Base-by-base conservation (phyloP, 352 stramenopile genomes). In the Peronospora tabacina region DNA sequence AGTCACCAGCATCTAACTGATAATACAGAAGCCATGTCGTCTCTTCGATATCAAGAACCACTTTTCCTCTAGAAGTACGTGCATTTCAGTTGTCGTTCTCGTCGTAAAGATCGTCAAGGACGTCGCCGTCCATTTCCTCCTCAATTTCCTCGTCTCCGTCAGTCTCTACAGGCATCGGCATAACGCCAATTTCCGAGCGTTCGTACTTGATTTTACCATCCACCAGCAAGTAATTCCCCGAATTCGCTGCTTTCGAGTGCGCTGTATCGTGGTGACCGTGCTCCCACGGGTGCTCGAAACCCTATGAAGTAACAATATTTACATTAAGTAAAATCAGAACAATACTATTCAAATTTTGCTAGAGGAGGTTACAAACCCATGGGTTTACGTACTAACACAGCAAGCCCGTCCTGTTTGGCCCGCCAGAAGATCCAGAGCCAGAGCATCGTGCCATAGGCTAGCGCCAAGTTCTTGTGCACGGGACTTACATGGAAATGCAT, bases 351-450 rank as follows among this genome's bases (percentile, higher is more conserved):
- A 26, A 7, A 7, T 26, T 26, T 26, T 5, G 5, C 5, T 26
- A 22, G 20, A 22, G 20, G 1, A 26, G 5, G 0, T 26, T 26
- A 26, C 22, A 32, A 32, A 32, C 10, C 28, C 28, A 32, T 12
- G 28, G 28, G 28, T 32, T 32, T 22, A 43, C 17, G 44, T 64
- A 91, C 81, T 60, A 95, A 52, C 16, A 95, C 37, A 40, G 69
- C 78, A 43, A 69, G 70, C 46, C 85, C 85, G 58, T 95, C 85
- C 58, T 95, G 52, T 69, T 94, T 95, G 68, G 82, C 79, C 37
- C 85, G 77, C 57, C 75, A 94, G 65, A 95, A 94, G 60, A 95
- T 63, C 85, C 85, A 95, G 46, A 95, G 74, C 85, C 85, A 95
- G 34, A 89, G 75, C 73, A 95, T 85, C 28, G 78, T 90, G 67